Base-by-base conservation (phyloP, 768 basidiomycete species). In the Lactarius sp. region DNA sequence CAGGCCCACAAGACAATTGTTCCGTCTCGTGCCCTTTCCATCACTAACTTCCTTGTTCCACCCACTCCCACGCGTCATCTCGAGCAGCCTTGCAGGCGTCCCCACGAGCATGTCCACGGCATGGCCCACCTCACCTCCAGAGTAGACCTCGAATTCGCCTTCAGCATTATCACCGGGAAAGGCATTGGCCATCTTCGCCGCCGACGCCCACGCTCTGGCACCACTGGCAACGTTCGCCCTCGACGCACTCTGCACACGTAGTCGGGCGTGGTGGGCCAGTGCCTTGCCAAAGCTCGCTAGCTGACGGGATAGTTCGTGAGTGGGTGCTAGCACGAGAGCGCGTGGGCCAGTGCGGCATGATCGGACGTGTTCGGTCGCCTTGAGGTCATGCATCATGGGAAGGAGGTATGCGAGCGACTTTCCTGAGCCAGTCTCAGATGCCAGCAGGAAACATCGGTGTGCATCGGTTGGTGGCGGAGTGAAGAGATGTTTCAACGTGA, bases 321-420 rank as follows among this genome's bases (percentile, higher is more conserved):
- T 95, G 0, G 93, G 93, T 1, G 91, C 88, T 16, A 96, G 81
- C 52, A 97, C 77, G 52, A 97, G 76, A 0, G 87, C 90, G 2
- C 92, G 85, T 0, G 94, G 94, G 64, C 82, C 53, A 16, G 22
- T 31, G 31, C 52, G 46, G 14, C 22, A 68, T 27, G 50, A 27
- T 31, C 50, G 62, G 47, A 66, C 59, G 14, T 77, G 59, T 71
- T 95, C 92, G 2, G 81, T 77, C 53, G 76, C 71, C 73, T 96
- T 96, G 71, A 95, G 77, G 66, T 81, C 76, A 67, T 95, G 89
- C 2, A 96, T 78, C 59, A 95, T 73, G 0, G 94, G 94, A 6
- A 95, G 80, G 49, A 95, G 81, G 73, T 94, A 96, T 1, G 94
- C 94, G 34, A 95, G 82, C 2, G 90, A 93, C 76, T 96, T 96